Evolutionary conservation across 1,284 basidiomycete genomes (phyloP), one percentile per base, ranked within the genome.

Genomic region (Serendipita sp.): DNA sequence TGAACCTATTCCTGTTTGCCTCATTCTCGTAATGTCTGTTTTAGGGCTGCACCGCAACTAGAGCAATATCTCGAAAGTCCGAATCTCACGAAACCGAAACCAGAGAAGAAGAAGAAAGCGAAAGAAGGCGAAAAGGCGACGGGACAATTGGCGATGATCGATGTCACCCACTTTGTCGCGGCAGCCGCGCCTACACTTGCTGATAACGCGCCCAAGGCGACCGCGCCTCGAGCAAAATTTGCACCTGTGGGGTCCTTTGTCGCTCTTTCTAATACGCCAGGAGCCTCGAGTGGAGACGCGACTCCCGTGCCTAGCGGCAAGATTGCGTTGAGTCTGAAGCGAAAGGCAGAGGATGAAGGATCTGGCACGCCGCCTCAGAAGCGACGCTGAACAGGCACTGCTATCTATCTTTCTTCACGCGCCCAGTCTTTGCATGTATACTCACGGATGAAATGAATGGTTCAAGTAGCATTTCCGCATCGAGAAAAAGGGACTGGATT

Each of bases 21-120:
- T 61, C 43, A 15, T 47, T 41, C 60, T 65, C 63, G 63, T 66
- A 32, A 63, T 62, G 1, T 55, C 43, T 62, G 45, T 34, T 67
- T 1, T 65, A 91, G 88, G 64, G 87, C 88, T 63, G 88, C 91
- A 2, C 88, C 88, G 26, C 88, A 90, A 73, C 83, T 80, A 1
- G 77, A 81, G 0, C 87, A 88, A 65, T 88, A 88, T 72, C 75
- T 91, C 61, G 88, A 91, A 66, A 77, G 83, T 5, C 86, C 88
- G 66, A 85, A 86, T 3, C 74, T 91, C 22, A 77, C 79, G 0
- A 85, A 85, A 67, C 35, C 85, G 17, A 88, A 88, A 73, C 85
- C 84, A 26, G 87, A 88, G 71, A 88, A 86, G 66, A 81, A 81
- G 68, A 87, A 86, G 75, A 88, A 87, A 74, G 32, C 3, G 6